Percentiles rank a stretch among this genome's conserved stretches.
Conservation (phyloP, 257 asterid genomes). For the Euphrasia confusa region DNA sequence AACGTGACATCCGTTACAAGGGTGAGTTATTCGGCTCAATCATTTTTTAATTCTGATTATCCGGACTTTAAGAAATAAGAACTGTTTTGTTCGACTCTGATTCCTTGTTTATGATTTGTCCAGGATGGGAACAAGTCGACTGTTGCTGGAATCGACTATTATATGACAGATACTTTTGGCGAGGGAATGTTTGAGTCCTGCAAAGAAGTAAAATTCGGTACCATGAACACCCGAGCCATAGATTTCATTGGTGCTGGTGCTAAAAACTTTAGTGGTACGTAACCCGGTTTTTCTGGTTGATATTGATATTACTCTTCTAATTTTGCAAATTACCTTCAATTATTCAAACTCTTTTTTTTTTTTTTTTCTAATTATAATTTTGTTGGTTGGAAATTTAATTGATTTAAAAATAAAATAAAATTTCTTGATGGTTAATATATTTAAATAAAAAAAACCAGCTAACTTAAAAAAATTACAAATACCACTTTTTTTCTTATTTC, state of each 20-base stretch:
- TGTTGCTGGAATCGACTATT: conserved; percentile 76
- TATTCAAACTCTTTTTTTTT: too few relatives aligned
- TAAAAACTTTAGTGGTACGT: conserved; percentile 64
- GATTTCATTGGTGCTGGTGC: conserved; percentile 99
- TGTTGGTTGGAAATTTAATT: too few relatives aligned
- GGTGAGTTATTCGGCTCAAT: conserved; percentile 47
- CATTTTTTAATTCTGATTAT: neutral
- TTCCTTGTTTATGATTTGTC: conserved; percentile 19
- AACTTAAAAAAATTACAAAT: too few relatives aligned
- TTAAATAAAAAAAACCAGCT: too few relatives aligned
- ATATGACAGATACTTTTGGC: conserved; percentile 70
- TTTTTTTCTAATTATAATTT: too few relatives aligned
- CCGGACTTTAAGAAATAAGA: too few relatives aligned
- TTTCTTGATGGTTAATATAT: too few relatives aligned
- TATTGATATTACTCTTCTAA: neutral
- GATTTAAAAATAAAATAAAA: too few relatives aligned
- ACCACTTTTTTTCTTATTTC: too few relatives aligned
- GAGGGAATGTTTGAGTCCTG: conserved; percentile 84
- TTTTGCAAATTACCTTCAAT: too few relatives aligned
- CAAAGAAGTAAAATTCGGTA: conserved; percentile 95
- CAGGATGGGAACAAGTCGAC: conserved; percentile 68
- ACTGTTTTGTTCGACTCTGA: neutral
- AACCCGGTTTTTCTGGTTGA: neutral
- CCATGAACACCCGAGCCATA: conserved; percentile 91
- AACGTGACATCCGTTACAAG: conserved; percentile 73